Conservation (phyloP, 768 basidiomycete genomes). For the Boletus sp. region DNA sequence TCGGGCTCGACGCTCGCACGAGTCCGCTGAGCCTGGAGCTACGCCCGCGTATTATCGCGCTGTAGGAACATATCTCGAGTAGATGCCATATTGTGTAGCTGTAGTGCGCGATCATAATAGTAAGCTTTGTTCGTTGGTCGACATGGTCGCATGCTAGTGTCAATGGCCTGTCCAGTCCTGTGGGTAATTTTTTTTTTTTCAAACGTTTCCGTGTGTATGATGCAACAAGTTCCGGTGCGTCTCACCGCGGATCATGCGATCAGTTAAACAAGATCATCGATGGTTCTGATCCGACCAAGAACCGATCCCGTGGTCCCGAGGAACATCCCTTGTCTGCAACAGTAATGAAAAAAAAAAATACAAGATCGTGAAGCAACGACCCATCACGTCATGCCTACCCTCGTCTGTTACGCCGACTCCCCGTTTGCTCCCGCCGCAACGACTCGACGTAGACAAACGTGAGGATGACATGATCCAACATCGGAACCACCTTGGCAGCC, state of each 20-base stretch:
- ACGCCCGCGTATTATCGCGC: not conserved
- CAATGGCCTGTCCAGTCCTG: too few species aligned
- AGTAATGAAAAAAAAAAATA: too few species aligned
- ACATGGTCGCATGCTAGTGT: not conserved
- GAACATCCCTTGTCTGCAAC: too few species aligned
- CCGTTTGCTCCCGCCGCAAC: slow-evolving; percentile 11
- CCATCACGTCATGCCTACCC: too few species aligned
- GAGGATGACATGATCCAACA: slow-evolving; percentile 27
- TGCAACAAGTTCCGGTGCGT: too few species aligned
- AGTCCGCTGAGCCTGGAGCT: slow-evolving; percentile 5
- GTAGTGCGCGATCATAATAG: not conserved
- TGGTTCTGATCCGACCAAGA: too few species aligned
- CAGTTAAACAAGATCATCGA: too few species aligned
- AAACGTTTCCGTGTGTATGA: too few species aligned
- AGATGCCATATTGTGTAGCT: slow-evolving; percentile 7
- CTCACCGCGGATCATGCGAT: too few species aligned
- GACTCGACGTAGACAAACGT: slow-evolving; percentile 24
- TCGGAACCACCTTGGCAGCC: slow-evolving; percentile 9
- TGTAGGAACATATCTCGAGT: not conserved
- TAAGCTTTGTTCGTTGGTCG: not conserved
- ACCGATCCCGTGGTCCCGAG: too few species aligned
- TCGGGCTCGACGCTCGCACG: slow-evolving; percentile 4
- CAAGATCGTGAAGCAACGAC: too few species aligned
- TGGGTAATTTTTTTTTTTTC: too few species aligned
- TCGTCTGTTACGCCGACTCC: not conserved